These are phyloP conservation scores for Neurospora pannonica DNA, from an alignment of 495 filamentous ascomycete genomes.

Conservation along the genomic window DNA sequence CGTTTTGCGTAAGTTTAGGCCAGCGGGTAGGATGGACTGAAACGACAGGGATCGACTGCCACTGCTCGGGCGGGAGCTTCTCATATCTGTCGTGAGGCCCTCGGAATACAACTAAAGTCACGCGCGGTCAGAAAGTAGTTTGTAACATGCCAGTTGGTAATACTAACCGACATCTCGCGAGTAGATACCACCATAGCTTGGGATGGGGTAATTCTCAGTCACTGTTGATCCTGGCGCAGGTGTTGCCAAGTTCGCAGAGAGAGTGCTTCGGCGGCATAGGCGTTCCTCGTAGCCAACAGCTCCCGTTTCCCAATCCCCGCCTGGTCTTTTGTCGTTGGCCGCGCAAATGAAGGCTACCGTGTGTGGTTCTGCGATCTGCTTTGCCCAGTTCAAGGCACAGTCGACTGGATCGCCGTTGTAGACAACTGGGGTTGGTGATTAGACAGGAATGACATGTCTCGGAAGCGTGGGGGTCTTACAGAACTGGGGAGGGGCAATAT, in stretches of 20 bases:
- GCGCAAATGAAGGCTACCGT: constrained; percentile 61
- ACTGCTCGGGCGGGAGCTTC: constrained; percentile 34
- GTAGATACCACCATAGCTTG: constrained; percentile 55
- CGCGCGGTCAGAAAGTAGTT: neutral
- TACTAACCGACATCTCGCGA: constrained; percentile 54
- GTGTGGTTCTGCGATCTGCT: constrained; percentile 15
- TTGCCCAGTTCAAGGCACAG: constrained; percentile 51
- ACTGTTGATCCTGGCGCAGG: constrained; percentile 33
- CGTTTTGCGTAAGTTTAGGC: constrained; percentile 57
- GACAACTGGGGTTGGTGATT: constrained; percentile 34
- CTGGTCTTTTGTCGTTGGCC: constrained; percentile 64
- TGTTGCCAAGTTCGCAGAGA: constrained; percentile 52
- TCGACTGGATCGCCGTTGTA: constrained; percentile 60
- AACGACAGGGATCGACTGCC: constrained; percentile 52
- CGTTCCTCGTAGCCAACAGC: constrained; percentile 61
- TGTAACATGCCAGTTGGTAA: constrained; percentile 2
- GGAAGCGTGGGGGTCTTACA: constrained; percentile 21
- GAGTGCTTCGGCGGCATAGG: constrained; percentile 60
- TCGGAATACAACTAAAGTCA: constrained; percentile 33
- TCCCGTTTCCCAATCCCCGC: constrained; percentile 71
- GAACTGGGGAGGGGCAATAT: constrained; percentile 29
- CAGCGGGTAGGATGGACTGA: constrained; percentile 60
- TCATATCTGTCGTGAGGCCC: constrained; percentile 39
- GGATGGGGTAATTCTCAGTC: constrained; percentile 57
- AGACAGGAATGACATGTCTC: constrained; percentile 3